Conservation (phyloP, 2,329 filamentous ascomycete genomes). For the Penicillium hordei region DNA sequence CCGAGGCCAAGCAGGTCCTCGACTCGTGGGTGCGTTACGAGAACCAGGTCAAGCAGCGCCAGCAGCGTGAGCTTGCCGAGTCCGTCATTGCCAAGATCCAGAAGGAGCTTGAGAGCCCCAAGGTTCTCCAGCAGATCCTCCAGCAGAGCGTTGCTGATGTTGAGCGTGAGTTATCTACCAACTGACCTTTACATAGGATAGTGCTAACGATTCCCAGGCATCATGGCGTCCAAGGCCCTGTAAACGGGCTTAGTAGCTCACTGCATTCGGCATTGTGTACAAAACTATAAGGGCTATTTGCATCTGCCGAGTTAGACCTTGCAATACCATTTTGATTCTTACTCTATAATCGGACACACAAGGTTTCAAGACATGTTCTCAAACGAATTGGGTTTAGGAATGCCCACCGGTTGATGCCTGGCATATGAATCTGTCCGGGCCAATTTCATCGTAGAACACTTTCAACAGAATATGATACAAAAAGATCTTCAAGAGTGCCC, state of each 20-base stretch:
- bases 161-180: conserved; percentile 69
- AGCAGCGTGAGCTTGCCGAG: conserved; percentile 94
- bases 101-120: conserved; percentile 98
- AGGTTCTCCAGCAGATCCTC: conserved; percentile 93
- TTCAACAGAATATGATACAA: not conserved
- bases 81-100: conserved; percentile 94
- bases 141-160: conserved; percentile 95
- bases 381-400: not conserved
- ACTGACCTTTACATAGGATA: not conserved
- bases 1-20: conserved; percentile 91
- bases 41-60: conserved; percentile 96
- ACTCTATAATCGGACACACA: not conserved
- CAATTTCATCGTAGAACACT: conserved; percentile 4
- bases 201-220: conserved; percentile 31
- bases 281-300: conserved; percentile 41
- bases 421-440: not conserved
- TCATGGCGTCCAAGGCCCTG: conserved; percentile 43
- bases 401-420: not conserved
- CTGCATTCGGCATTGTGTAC: conserved; percentile 40
- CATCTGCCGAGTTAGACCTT: conserved; percentile 39
- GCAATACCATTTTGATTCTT: conserved; percentile 37
- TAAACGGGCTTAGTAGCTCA: conserved; percentile 37
- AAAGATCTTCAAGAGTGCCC: not conserved
- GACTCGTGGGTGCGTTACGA: conserved; percentile 99
- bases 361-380: not conserved